Base-by-base conservation (phyloP, 306 rosid genomes). In the Dalbergia cochinchinensis region DNA sequence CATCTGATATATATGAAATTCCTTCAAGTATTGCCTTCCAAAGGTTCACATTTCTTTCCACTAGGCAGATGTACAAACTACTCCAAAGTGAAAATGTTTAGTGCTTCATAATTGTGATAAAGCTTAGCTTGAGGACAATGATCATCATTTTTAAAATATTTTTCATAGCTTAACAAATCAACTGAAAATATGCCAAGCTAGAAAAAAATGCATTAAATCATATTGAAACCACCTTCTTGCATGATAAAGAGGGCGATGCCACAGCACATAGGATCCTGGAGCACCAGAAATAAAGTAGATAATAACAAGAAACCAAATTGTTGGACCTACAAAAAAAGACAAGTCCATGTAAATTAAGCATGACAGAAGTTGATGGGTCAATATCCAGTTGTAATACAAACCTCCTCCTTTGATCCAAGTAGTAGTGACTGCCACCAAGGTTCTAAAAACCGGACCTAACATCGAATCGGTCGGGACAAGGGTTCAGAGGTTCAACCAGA, bases 221-320 rank as follows among this genome's bases (percentile, higher is more conserved):
- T 20, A 71, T 44, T 54, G 69, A 71, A 60, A 71, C 41, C 90
- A 95, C 99, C 99, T 95, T 86, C 78, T 89, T 26, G 99, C 99
- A 10, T 94, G 96, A 81, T 93, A 95, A 87, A 95, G 99, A 41
- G 99, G 98, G 66, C 99, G 99, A 83, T 95, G 93, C 99, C 99
- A 95, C 82, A 91, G 18, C 67, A 89, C 92, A 82, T 88, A 95
- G 34, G 89, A 88, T 74, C 94, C 92, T 34, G 99, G 99, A 83
- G 69, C 90, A 39, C 88, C 90, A 4, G 96, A 75, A 71, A 95
- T 82, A 83, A 91, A 86, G 86, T 93, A 89, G 85, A 95, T 89
- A 65, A 91, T 78, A 19, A 97, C 91, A 78, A 95, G 90, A 85
- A 95, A 89, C 96, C 98, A 91, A 78, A 90, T 90, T 74, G 91